These are phyloP conservation scores for Ambrosiella xylebori DNA, from an alignment of 2,329 filamentous ascomycete genomes.

Conservation along the genomic window DNA sequence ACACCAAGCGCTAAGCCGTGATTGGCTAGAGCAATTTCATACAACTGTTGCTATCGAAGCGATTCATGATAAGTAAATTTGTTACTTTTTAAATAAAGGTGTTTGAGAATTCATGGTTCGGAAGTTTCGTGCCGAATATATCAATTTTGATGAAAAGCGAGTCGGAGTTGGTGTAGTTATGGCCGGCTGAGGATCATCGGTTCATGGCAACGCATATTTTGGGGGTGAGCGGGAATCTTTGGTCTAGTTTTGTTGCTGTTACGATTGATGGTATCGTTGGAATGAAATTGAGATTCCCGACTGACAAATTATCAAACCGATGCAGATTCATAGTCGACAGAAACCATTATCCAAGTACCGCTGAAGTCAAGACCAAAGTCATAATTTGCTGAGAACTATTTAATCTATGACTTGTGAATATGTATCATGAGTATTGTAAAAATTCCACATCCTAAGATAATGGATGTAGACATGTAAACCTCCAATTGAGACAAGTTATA, in stretches of 20 bases:
- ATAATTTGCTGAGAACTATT: too few species aligned
- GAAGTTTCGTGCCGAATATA: background rate
- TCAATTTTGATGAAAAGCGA: background rate
- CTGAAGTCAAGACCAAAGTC: background rate
- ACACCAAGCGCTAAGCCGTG: slow-evolving; percentile 7
- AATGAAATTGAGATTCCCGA: too few species aligned
- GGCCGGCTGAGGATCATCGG: background rate
- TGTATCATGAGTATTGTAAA: too few species aligned
- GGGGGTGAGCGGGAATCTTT: background rate
- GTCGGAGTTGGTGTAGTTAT: background rate
- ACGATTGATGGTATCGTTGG: too few species aligned
- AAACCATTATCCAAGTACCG: background rate
- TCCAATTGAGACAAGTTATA: background rate
- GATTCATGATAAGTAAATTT: too few species aligned
- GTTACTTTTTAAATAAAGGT: too few species aligned
- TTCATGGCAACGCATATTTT: background rate
- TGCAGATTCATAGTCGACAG: too few species aligned
- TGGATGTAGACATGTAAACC: background rate
- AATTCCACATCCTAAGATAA: too few species aligned
- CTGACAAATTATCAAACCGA: too few species aligned
- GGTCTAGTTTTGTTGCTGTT: background rate
- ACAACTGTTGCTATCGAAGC: too few species aligned
- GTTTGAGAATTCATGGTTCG: background rate
- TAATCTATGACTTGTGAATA: too few species aligned
- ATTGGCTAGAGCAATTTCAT: slow-evolving; percentile 4